Evolutionary conservation across 1,284 basidiomycete genomes (phyloP), one percentile per base, ranked within the genome.

Genomic region (Volvariella volvacea): DNA sequence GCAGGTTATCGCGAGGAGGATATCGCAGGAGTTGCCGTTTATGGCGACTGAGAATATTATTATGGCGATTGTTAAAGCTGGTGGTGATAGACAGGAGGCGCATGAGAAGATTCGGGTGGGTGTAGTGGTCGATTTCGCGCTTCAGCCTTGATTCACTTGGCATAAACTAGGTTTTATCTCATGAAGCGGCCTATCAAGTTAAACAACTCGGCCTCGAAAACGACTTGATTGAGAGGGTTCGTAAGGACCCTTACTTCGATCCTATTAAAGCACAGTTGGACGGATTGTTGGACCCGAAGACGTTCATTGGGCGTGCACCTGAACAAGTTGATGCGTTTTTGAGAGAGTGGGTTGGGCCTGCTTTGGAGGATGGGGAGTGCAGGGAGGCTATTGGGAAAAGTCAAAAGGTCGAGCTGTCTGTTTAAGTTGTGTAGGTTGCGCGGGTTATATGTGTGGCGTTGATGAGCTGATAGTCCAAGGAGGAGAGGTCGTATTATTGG

Each of bases 31-130:
- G 67, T 76, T 99, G 28, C 96, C 96, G 1, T 99, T 99, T 76
- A 99, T 99, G 96, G 90, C 91, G 2, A 94, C 93, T 2, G 93
- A 97, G 67, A 99, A 99, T 67, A 79, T 99, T 65, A 99, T 99
- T 71, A 99, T 99, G 96, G 93, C 93, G 9, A 85, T 99, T 50
- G 96, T 99, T 48, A 95, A 95, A 67, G 75, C 73, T 44, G 94
- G 94, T 33, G 96, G 94, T 1, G 95, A 99, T 64, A 76, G 96
- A 32, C 96, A 99, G 67, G 89, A 91, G 64, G 93, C 92, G 31
- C 95, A 99, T 65, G 96, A 98, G 68, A 88, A 90, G 66, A 95
- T 98, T 60, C 72, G 95, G 48, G 94, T 97, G 42, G 56, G 50
- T 28, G 12, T 28, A 12, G 12, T 28, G 12, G 25, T 52, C 38